Percentiles rank a stretch among this genome's conserved stretches.
These are phyloP conservation scores for Yarrowia sp. DNA, from an alignment of 805 yeast genomes.

Conservation along the genomic window DNA sequence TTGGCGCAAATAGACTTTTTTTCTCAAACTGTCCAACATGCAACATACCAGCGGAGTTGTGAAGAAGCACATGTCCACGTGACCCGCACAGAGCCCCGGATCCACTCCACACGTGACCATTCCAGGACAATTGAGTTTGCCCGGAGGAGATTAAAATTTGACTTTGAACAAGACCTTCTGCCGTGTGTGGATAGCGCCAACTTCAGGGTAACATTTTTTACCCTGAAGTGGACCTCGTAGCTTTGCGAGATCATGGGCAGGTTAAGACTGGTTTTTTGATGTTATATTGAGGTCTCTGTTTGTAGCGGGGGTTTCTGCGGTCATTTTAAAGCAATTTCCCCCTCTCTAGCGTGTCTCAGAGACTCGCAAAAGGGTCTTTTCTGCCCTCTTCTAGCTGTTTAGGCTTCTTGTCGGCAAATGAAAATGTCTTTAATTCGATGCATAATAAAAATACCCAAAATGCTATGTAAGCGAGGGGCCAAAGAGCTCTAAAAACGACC, in stretches of 20 bases:
- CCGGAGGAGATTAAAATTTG: slow-evolving; percentile 9
- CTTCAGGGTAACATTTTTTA: slow-evolving; percentile 4
- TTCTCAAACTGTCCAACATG: not conserved
- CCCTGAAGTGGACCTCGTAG: not conserved
- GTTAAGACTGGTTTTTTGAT: too few relatives aligned
- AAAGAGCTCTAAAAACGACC: not conserved
- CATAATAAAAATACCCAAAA: not conserved
- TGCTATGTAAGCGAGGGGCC: not conserved
- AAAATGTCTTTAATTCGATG: slow-evolving; percentile 20
- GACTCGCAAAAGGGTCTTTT: not conserved
- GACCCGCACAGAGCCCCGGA: not conserved
- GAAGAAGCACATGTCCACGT: not conserved
- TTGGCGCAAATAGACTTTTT: not conserved
- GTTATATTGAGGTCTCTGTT: not conserved
- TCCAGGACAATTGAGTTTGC: slow-evolving; percentile 13
- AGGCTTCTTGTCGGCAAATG: slow-evolving; percentile 14
- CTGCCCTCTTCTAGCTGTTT: not conserved
- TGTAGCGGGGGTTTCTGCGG: not conserved
- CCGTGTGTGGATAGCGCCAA: not conserved
- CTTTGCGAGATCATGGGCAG: not conserved
- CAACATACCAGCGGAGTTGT: not conserved
- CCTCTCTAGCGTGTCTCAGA: not conserved
- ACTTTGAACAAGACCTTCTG: not conserved
- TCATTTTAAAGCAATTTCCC: not conserved
- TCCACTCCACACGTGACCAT: slow-evolving; percentile 4